Percentiles rank a stretch among this genome's conserved stretches.
phyloP scores from a whole-genome alignment of 257 asterid species.

The Echium plantagineum region DNA sequence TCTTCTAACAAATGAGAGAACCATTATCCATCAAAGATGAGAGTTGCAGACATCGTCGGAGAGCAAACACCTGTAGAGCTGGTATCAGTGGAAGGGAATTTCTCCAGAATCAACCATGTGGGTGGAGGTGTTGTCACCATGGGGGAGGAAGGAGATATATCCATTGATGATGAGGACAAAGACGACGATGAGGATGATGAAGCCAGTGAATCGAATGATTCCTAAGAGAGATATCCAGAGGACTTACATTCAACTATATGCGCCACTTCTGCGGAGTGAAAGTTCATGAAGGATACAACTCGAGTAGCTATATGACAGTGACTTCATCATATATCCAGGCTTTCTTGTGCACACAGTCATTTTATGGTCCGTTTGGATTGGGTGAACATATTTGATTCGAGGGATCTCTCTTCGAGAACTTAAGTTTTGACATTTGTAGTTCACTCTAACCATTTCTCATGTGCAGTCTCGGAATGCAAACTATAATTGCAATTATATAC shows the following conservation, averaged over 20 bases:
- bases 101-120: slow-evolving; percentile 15
- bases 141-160: slow-evolving; percentile 16
- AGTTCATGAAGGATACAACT: neutral
- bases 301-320: no score
- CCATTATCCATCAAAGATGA: slow-evolving; percentile 33
- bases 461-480: no score
- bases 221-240: slow-evolving; percentile 44
- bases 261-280: slow-evolving; percentile 12
- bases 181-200: slow-evolving; percentile 4
- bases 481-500: no score
- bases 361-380: no score
- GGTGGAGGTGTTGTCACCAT: slow-evolving; percentile 19
- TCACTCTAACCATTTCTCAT: no score
- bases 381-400: no score
- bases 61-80: slow-evolving; percentile 10
- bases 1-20: slow-evolving; percentile 1
- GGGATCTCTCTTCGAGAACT: no score
- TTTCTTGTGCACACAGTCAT: no score
- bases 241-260: slow-evolving; percentile 11
- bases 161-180: neutral
- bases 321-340: no score
- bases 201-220: slow-evolving; percentile 18
- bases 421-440: no score
- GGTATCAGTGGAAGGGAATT: slow-evolving; percentile 13
- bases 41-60: slow-evolving; percentile 58